Base-by-base conservation (phyloP, 495 filamentous ascomycete species). In the Chaetomium fimeti region DNA sequence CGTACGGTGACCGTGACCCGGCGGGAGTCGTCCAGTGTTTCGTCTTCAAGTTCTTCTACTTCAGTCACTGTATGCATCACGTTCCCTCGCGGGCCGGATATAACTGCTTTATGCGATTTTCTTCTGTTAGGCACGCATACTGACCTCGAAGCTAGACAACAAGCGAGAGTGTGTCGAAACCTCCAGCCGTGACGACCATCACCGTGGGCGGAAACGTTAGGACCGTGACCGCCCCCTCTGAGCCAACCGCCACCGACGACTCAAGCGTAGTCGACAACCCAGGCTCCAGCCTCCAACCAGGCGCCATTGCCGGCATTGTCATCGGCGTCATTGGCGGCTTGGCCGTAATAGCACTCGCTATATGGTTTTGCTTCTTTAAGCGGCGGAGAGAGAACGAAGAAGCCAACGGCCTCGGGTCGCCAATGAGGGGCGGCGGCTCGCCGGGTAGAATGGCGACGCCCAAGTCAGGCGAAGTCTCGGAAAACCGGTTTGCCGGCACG, bases 241-340 rank as follows among this genome's bases (percentile, higher is more conserved):
- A 66, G n/a, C 52, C 71, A 0, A 73, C 69, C 29, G 64, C 61
- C 9, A 48, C 66, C 40, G 63, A 65, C 12, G 47, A 53, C n/a
- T 66, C 59, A 3, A 27, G 42, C 1, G 38, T 64, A 5, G 16
- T 49, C 68, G 40, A 57, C 13, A 47, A 38, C 22, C 61, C 66
- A 13, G 62, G 69, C 43, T 65, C 66, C 27, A 75, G 77, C 0
- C 74, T 79, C 5, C 58, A 68, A 5, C 66, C 69, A 0, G 80
- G 75, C 11, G 71, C 74, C 5, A 72, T 73, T 13, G 80, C 70
- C 24, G 80, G 80, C 20, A 77, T 82, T 5, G 79, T 69, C 24
- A 63, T 82, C 5, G 80, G 79, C 52, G 73, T 81, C 25, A 38
- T 79, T 43, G 75, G 67, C 18, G 74, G 60, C 25, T 29, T 81